These are phyloP conservation scores for Ustilago esculenta DNA, from an alignment of 1,284 basidiomycete species.

Conservation along the genomic window DNA sequence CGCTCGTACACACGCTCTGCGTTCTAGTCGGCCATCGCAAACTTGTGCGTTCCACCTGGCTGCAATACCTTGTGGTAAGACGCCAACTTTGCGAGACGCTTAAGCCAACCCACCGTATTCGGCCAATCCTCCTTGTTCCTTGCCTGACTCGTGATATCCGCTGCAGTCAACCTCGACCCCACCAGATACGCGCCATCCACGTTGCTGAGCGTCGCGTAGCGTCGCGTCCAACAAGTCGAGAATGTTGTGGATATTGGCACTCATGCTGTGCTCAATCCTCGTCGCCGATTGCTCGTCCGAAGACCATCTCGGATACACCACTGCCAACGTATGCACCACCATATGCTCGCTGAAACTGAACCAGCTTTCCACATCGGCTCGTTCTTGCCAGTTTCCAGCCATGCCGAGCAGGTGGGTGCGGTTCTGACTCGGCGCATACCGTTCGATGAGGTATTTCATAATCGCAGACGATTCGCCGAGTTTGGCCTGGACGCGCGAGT, in stretches of 20 bases:
- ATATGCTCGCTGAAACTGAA: constrained; percentile 32
- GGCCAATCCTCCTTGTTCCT: constrained; percentile 31
- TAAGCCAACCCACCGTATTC: constrained; percentile 30
- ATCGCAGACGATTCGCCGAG: constrained; percentile 16
- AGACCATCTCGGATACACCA: constrained; percentile 31
- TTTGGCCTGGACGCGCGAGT: constrained; percentile 14
- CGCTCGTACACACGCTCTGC: too few species aligned
- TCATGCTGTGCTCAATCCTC: constrained; percentile 13
- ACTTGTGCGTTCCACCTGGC: constrained; percentile 27
- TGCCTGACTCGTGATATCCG: too few species aligned
- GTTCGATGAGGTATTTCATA: constrained; percentile 28
- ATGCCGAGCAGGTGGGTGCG: constrained; percentile 7
- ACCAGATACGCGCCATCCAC: constrained; percentile 34
- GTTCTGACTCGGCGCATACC: constrained; percentile 12
- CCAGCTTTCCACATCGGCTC: constrained; percentile 15
- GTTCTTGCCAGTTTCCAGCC: constrained; percentile 11
- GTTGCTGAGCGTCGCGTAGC: too few species aligned
- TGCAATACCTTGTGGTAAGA: constrained; percentile 17
- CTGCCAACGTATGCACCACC: constrained; percentile 33
- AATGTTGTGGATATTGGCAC: constrained; percentile 34
- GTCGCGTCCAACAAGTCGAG: too few species aligned
- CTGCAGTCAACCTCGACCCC: constrained; percentile 17
- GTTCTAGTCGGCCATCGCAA: constrained; percentile 15
- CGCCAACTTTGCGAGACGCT: constrained; percentile 1
- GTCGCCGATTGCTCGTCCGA: not conserved